Conservation (phyloP, 352 stramenopile genomes). For the Pythium aquatile region DNA sequence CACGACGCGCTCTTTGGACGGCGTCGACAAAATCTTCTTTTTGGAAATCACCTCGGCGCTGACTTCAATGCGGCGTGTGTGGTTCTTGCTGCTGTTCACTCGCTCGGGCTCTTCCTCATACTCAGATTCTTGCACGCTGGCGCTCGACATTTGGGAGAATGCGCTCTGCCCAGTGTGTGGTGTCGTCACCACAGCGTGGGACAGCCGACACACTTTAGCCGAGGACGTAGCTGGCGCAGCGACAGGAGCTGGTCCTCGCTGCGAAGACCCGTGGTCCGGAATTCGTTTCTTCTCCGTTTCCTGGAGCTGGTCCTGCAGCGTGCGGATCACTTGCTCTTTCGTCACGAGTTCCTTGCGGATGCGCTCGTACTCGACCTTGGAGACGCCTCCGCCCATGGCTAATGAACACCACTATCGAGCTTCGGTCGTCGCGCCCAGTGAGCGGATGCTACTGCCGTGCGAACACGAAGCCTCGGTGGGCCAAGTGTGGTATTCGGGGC, state of each 20-base stretch:
- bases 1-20: constrained; percentile 44
- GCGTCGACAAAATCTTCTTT: constrained; percentile 51
- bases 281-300: constrained; percentile 21
- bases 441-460: background rate
- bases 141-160: background rate
- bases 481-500: background rate
- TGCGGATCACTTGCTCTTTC: constrained; percentile 71
- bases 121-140: constrained; percentile 4
- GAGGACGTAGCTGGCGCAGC: background rate
- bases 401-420: background rate
- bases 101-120: constrained; percentile 16
- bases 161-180: background rate
- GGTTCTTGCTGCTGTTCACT: constrained; percentile 14
- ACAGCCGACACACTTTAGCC: constrained; percentile 27
- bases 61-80: constrained; percentile 62
- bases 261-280: background rate
- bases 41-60: constrained; percentile 78
- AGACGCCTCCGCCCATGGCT: constrained; percentile 68
- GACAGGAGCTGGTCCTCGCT: background rate
- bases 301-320: constrained; percentile 55
- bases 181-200: constrained; percentile 20
- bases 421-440: background rate
- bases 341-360: constrained; percentile 66
- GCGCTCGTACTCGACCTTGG: constrained; percentile 69
- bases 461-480: background rate